Conservation (phyloP, 129 eudicot species). For the Arctium lappa region DNA sequence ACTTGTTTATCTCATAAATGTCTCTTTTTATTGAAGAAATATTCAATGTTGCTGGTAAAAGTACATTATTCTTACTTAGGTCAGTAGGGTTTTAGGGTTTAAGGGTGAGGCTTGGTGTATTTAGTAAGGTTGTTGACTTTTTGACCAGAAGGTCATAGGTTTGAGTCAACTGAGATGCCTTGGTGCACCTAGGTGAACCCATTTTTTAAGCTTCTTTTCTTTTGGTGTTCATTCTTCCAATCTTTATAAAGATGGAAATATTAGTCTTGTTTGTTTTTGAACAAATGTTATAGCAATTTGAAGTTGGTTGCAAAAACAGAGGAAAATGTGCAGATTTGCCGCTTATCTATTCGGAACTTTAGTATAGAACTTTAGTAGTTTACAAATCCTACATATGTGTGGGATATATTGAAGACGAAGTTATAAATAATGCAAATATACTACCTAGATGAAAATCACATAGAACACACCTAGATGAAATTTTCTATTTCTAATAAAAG, state of each 20-base stretch:
- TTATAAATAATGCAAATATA: too few relatives aligned
- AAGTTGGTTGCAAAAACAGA: not conserved
- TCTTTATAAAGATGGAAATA: conserved; percentile 30
- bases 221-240: conserved; percentile 22
- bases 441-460: too few relatives aligned
- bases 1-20: not conserved
- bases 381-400: conserved; percentile 13
- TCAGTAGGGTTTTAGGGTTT: conserved; percentile 13
- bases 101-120: not conserved
- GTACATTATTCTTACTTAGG: conserved; percentile 23
- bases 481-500: too few relatives aligned
- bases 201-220: not conserved
- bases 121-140: conserved; percentile 19
- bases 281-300: not conserved
- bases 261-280: conserved; percentile 13
- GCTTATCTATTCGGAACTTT: not conserved
- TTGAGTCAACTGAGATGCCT: conserved; percentile 20
- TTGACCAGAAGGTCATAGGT: conserved; percentile 26
- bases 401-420: not conserved
- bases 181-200: not conserved
- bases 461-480: too few relatives aligned
- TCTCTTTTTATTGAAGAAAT: conserved; percentile 7
- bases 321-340: not conserved
- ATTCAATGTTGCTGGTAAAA: conserved; percentile 3
- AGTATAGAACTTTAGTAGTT: not conserved